A percentile compares a stretch with the other conserved stretches of the same genome.
Evolutionary conservation across 179 eudicot genomes (phyloP).

Genomic region (Sideroxylon spinosum): DNA sequence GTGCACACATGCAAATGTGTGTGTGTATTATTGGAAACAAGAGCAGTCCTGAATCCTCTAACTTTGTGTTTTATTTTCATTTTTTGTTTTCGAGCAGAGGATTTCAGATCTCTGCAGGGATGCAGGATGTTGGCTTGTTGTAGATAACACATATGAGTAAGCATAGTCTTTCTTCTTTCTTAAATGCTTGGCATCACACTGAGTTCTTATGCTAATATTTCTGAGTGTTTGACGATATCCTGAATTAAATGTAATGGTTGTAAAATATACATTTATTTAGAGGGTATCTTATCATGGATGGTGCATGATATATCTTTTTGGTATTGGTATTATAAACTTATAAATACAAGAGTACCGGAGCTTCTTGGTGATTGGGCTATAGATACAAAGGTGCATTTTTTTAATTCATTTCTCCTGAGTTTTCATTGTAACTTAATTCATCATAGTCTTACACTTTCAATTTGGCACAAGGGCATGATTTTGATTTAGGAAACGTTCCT

Average conservation of each 20-base stretch:
- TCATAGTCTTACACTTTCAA: neutral
- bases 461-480: neutral
- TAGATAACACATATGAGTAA: conserved; percentile 98
- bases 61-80: conserved; percentile 19
- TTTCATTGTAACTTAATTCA: neutral
- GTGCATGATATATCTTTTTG: conserved; percentile 9
- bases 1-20: neutral
- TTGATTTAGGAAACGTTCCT: neutral
- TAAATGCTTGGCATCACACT: neutral
- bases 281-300: neutral
- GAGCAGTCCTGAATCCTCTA: conserved; percentile 18
- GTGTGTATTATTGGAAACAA: neutral
- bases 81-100: conserved; percentile 42
- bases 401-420: neutral
- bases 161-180: conserved; percentile 25
- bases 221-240: neutral
- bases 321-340: neutral
- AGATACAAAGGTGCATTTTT: neutral
- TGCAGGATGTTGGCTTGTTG: conserved; percentile 94
- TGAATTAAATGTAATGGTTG: neutral
- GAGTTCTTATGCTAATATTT: neutral
- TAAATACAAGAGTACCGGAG: neutral
- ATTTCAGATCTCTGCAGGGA: conserved; percentile 75
- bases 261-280: neutral
- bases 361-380: neutral